Conservation (phyloP, 2,329 filamentous ascomycete genomes). For the Trichophyton rubrum region DNA sequence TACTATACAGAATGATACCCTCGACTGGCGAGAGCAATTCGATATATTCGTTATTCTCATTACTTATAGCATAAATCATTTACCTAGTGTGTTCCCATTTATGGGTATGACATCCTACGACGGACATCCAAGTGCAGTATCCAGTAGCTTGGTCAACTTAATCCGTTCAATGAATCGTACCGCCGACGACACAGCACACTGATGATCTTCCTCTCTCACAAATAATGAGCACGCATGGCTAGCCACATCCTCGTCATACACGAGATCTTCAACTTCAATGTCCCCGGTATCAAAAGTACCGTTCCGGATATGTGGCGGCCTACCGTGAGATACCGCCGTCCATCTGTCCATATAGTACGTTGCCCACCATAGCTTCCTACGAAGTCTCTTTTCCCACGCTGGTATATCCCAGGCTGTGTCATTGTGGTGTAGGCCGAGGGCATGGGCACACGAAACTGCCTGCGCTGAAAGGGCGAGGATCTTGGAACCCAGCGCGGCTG, state of each 20-base stretch:
- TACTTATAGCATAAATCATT: too few species aligned
- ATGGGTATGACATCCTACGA: not conserved
- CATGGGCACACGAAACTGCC: slow-evolving; percentile 3
- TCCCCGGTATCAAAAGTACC: not conserved
- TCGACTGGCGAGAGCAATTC: too few species aligned
- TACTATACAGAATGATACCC: too few species aligned
- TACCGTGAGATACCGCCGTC: slow-evolving; percentile 3
- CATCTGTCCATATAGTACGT: not conserved
- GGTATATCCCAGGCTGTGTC: slow-evolving; percentile 1
- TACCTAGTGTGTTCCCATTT: too few species aligned
- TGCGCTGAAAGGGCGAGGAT: not conserved
- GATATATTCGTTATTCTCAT: too few species aligned
- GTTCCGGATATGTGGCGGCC: not conserved
- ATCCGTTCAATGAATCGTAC: slow-evolving; percentile 1
- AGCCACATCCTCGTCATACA: not conserved
- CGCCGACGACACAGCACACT: not conserved
- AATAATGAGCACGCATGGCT: not conserved
- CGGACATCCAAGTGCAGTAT: not conserved
- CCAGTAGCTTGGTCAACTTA: not conserved
- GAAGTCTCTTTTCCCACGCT: not conserved
- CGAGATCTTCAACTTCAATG: slow-evolving; percentile 4
- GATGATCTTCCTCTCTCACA: not conserved
- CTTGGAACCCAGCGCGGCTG: not conserved
- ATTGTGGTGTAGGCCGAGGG: slow-evolving; percentile 4
- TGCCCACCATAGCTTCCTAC: slow-evolving; percentile 5